Evolutionary conservation across 257 asterid genomes (phyloP), one percentile per base, ranked within the genome.

Genomic region (Cinchona pubescens): DNA sequence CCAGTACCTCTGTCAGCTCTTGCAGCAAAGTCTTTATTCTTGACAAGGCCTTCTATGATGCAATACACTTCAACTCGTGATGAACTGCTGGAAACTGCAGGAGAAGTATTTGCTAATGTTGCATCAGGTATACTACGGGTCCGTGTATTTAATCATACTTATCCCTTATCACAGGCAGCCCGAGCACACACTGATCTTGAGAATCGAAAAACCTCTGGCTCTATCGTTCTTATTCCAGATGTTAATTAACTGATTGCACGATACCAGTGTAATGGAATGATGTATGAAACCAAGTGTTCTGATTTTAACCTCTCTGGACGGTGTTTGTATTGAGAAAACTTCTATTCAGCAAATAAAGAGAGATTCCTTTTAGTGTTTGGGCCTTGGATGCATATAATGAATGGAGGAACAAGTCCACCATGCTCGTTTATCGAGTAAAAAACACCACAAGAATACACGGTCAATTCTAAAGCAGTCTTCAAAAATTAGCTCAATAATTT

Each of bases 151-250:
- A 95, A 92, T 81, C 99, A 91, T 75, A 87, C 90, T 0, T 95
- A 91, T 79, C 89, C 89, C 6, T 83, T 92, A 65, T 91, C 97
- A 18, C 85, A 90, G 79, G 96, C 92, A 0, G 93, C 96, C 19
- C 90, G 85, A 80, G 99, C 99, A 13, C 99, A 95, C 67, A 79
- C 87, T 6, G 98, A 91, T 82, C 88, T 95, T 10, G 98, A 95
- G 90, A 80, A 73, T 62, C 83, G 96, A 56, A 88, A 86, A 76
- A 95, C 97, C 4, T 83, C 97, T 12, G 99, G 99, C 29, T 95
- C 97, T 0, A 67, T 92, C 32, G 92, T 95, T 80, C 94, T 92
- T 60, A 80, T 92, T 70, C 97, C 97, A 9, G 88, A 89, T 66
- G 84, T 69, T 38, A 64, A 75, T 70, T 34, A 11, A 68, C 64